Evolutionary conservation across 2,329 filamentous ascomycete genomes (phyloP).

Genomic region (Metarhizium robertsii): DNA sequence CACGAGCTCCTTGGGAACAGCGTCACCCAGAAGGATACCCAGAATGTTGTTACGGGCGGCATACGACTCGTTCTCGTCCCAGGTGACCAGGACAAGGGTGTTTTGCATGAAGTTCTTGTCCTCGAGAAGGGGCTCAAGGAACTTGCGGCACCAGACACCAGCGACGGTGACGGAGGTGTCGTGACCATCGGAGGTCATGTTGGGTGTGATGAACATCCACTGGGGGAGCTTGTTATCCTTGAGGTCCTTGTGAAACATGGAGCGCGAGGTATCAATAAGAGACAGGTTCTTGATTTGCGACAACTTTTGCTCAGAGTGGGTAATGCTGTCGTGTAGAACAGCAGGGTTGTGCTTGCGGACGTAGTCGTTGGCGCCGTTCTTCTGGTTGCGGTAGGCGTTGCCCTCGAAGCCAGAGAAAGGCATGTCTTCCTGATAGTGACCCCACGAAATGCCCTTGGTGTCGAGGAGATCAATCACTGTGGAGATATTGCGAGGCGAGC

Average conservation of each 20-base stretch:
- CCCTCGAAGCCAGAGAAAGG: conserved; percentile 69
- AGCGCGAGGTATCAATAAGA: conserved; percentile 29
- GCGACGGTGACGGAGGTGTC: conserved; percentile 62
- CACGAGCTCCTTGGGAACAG: conserved; percentile 53
- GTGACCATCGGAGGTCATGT: conserved; percentile 70
- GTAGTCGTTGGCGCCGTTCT: conserved; percentile 62
- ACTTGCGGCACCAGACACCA: conserved; percentile 56
- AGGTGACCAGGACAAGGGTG: conserved; percentile 67
- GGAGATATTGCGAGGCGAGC: conserved; percentile 50
- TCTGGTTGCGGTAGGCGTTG: conserved; percentile 50
- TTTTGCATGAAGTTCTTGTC: conserved; percentile 65
- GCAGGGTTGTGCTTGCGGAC: conserved; percentile 73
- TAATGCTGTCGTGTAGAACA: conserved; percentile 57
- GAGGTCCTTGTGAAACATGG: conserved; percentile 59
- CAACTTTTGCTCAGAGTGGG: conserved; percentile 48
- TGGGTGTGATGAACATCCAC: conserved; percentile 62
- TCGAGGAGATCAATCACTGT: conserved; percentile 62
- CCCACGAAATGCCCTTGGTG: conserved; percentile 56
- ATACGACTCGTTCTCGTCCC: conserved; percentile 71
- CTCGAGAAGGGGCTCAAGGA: conserved; percentile 60
- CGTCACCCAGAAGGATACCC: conserved; percentile 63
- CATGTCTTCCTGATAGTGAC: conserved; percentile 67
- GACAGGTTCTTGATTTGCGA: conserved; percentile 64
- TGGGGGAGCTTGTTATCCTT: conserved; percentile 56
- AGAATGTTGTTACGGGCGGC: conserved; percentile 58